Evolutionary conservation across 2,329 filamentous ascomycete genomes (phyloP).

Genomic region (Clonostachys solani): DNA sequence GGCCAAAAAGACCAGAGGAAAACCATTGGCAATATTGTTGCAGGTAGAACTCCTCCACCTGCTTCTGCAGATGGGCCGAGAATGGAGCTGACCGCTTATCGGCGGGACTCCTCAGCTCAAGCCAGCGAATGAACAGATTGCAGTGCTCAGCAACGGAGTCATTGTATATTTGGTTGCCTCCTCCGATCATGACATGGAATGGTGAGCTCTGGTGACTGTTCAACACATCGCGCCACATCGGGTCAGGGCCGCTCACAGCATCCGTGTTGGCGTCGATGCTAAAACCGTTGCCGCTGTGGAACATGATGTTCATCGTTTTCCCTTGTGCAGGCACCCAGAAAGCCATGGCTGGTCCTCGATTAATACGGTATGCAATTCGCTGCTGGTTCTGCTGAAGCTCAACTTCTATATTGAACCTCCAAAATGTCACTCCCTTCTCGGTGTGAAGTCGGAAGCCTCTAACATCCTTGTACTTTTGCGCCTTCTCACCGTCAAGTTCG

Average conservation of each 20-base stretch:
- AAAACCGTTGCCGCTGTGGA: conserved; percentile 97
- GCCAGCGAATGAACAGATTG: conserved; percentile 76
- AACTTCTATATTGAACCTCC: conserved; percentile 93
- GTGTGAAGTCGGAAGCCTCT: conserved; percentile 76
- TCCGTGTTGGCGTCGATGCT: conserved; percentile 74
- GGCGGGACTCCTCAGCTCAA: conserved; percentile 71
- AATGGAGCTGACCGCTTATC: conserved; percentile 79
- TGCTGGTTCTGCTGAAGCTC: conserved; percentile 76
- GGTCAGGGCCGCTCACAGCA: conserved; percentile 85
- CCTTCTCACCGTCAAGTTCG: conserved; percentile 71
- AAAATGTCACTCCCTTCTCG: conserved; percentile 89
- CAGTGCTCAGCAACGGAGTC: conserved; percentile 77
- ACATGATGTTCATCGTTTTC: conserved; percentile 97
- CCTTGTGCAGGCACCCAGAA: conserved; percentile 91
- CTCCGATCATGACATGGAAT: conserved; percentile 98
- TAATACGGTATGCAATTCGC: conserved; percentile 93
- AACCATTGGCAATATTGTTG: conserved; percentile 93
- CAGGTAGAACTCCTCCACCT: conserved; percentile 85
- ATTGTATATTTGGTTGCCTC: conserved; percentile 96
- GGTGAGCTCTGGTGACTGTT: conserved; percentile 87
- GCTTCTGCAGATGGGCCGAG: conserved; percentile 75
- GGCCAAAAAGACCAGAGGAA: conserved; percentile 88
- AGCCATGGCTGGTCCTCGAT: conserved; percentile 78
- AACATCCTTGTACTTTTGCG: conserved; percentile 79
- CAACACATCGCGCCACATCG: conserved; percentile 92